Conservation (phyloP, 306 rosid species). For the Medicago ruthenica region DNA sequence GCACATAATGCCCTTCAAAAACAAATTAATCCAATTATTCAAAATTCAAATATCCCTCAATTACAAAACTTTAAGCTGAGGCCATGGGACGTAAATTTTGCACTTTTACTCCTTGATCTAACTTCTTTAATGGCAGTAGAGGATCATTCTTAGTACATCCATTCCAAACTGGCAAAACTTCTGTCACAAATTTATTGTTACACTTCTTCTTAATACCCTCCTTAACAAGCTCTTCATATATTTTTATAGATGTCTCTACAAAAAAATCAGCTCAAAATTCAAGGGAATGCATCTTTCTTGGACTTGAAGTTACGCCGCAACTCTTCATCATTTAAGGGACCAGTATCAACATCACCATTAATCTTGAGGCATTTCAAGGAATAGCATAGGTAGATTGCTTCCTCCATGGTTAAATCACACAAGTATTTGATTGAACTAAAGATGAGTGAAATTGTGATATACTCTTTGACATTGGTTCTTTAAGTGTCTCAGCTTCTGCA, state of each 20-base stretch:
- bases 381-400: too few relatives aligned
- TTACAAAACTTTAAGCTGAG: constrained; percentile 55
- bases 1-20: background rate
- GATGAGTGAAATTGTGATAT: too few relatives aligned
- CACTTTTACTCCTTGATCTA: constrained; percentile 49
- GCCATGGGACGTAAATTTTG: constrained; percentile 54
- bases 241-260: too few relatives aligned
- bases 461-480: too few relatives aligned
- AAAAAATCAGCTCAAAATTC: too few relatives aligned
- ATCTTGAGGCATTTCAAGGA: constrained; percentile 69
- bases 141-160: constrained; percentile 44
- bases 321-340: constrained; percentile 47
- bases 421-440: too few relatives aligned
- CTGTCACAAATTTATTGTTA: constrained; percentile 65
- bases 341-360: constrained; percentile 30
- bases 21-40: constrained; percentile 3
- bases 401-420: too few relatives aligned
- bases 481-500: too few relatives aligned
- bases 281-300: constrained; percentile 54
- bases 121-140: constrained; percentile 44
- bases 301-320: constrained; percentile 67
- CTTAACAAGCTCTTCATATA: constrained; percentile 65
- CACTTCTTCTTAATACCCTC: constrained; percentile 63
- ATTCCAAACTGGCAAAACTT: constrained; percentile 80
- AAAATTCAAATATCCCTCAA: constrained; percentile 61